Evolutionary conservation across 331 rosid species (phyloP).

Genomic region (Acacia concinna): DNA sequence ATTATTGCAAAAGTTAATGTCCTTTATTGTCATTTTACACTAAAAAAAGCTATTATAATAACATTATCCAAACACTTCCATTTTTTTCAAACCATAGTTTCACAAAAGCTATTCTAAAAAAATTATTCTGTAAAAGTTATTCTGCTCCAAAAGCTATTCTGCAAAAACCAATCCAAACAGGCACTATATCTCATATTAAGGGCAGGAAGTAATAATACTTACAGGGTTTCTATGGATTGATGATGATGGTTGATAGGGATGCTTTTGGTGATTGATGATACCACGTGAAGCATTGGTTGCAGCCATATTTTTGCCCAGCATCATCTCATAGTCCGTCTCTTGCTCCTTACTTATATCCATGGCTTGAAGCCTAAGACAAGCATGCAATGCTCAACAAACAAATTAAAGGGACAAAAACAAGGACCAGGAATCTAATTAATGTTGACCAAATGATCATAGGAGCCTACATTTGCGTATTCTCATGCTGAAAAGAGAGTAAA

Average conservation of each 20-base stretch:
- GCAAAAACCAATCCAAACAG: too few species aligned
- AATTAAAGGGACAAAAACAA: neutral
- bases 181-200: too few species aligned
- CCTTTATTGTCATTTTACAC: too few species aligned
- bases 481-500: neutral
- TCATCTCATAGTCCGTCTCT: neutral
- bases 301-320: neutral
- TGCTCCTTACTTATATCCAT: neutral
- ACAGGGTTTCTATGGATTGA: neutral
- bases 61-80: too few species aligned
- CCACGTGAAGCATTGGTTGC: neutral
- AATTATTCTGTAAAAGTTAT: too few species aligned
- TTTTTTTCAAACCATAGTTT: too few species aligned
- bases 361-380: constrained; percentile 11
- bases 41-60: too few species aligned
- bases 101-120: too few species aligned
- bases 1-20: too few species aligned
- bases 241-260: neutral
- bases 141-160: too few species aligned
- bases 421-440: neutral
- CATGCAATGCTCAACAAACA: neutral
- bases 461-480: constrained; percentile 8
- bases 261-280: neutral
- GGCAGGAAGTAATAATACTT: neutral
- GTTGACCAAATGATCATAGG: neutral